Evolutionary conservation across 257 asterid genomes (phyloP), one percentile per base, ranked within the genome.

Genomic region (Solanum sejunctum): DNA sequence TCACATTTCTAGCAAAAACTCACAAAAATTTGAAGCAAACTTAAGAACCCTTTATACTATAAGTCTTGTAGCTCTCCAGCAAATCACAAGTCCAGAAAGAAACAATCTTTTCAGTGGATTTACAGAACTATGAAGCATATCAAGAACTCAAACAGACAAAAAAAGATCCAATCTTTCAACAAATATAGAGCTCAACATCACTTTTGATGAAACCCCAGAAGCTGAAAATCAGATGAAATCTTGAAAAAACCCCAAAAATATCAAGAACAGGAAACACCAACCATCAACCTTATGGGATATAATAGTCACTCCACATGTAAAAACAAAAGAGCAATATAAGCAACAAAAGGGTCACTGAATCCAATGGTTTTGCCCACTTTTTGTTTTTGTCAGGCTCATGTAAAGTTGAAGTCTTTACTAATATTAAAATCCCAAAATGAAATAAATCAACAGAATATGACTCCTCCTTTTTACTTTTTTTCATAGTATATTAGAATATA

Each of bases 131-230:
- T 16, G 82, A 55, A 88, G 63, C n/a, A 84, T 51, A 56, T 85
- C 90, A 86, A 90, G 70, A 66, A 45, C 21, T 39, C 83, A 10
- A 83, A 67, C 60, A 82, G 79, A 82, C 57, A 85, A 72, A 57
- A 77, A 77, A 89, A 88, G 85, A 86, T 86, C 67, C 52, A 58
- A 88, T 47, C 36, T 82, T 86, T 55, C 73, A 70, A 70, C 75
- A 77, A 75, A 70, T 41, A 49, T 45, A 66, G 47, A 64, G 43
- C 41, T 73, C 84, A 73, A 82, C 63, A 85, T 64, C 83, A 43
- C 77, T 83, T 26, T 52, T 52, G 43, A 77, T 77, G 26, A 77
- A 81, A 45, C 87, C 70, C 87, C 84, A 84, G 70, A 82, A 83
- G 58, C 86, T 83, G 83, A 77, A 87, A 88, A 88, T 3, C 13